phyloP scores from a whole-genome alignment of 495 filamentous ascomycete genomes.

The Daldinia vernicosa region DNA sequence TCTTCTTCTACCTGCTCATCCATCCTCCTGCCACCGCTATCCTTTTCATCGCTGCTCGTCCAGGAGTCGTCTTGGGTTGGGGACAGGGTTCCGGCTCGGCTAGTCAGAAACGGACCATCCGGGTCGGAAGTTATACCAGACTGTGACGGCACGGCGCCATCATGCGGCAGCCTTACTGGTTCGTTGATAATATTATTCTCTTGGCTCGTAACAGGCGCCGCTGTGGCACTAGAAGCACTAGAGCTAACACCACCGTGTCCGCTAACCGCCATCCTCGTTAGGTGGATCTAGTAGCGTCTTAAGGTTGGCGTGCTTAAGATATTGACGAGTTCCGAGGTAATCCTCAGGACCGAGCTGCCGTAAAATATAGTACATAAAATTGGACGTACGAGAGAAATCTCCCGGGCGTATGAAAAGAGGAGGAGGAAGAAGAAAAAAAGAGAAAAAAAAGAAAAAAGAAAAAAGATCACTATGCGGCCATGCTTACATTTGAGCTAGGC shows the following conservation, averaged over 20 bases:
- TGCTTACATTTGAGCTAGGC: neutral
- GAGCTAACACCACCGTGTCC: neutral
- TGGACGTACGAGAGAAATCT: neutral
- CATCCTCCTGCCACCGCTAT: neutral
- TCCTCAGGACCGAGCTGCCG: neutral
- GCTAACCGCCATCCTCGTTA: neutral
- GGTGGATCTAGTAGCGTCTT: neutral
- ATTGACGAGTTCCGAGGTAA: neutral
- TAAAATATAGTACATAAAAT: neutral
- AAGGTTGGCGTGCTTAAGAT: neutral
- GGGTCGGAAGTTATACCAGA: neutral
- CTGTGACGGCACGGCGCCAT: neutral
- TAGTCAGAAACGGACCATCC: slow-evolving; percentile 17
- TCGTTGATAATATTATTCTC: slow-evolving; percentile 8
- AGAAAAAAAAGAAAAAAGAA: neutral
- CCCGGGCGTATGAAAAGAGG: neutral
- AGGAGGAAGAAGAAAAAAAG: neutral
- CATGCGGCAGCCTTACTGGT: neutral
- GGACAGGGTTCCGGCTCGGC: slow-evolving; percentile 7
- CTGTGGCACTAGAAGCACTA: slow-evolving; percentile 27
- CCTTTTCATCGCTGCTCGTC: slow-evolving; percentile 32
- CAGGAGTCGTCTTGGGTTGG: slow-evolving; percentile 20
- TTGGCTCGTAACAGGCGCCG: slow-evolving; percentile 5
- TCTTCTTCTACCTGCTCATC: slow-evolving; percentile 2
- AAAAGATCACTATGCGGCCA: neutral